Evolutionary conservation across 169 alveolate genomes (phyloP), one percentile per base, ranked within the genome.

Genomic region (Babesia bovis): DNA sequence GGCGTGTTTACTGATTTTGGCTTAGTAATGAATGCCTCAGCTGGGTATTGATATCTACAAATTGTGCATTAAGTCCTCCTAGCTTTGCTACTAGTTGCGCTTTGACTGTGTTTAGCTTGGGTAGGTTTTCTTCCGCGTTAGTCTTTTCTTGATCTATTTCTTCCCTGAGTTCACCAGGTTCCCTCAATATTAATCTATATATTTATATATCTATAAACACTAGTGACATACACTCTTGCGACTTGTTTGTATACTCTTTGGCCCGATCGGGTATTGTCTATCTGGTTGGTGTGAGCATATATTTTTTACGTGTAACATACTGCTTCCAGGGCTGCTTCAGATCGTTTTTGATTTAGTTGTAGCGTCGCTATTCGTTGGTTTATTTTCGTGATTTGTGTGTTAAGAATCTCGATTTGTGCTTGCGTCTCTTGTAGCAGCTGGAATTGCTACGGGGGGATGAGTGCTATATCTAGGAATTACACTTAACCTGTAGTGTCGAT

Each of bases 351-450:
- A 45, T 59, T 70, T 9, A 79, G 32, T 25, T 69, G 67, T 26
- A 58, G 75, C 17, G 47, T 42, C 3, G 66, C 25, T 6, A 79
- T 79, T 5, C 69, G 51, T 28, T 79, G 66, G 7, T 79, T 67
- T 4, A 79, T 69, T 53, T 69, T 79, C 33, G 32, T 52, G 1
- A 79, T 71, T 38, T 79, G 87, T 28, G 75, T 70, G 47, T 79
- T 79, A 17, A 79, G 69, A 32, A 69, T 52, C 71, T 79, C 87
- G 49, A 79, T 79, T 33, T 79, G 87, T 32, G 73, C 40, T 53
- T 79, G 87, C 6, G 83, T 79, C 53, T 79, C 87, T 38, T 70
- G 83, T 21, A 79, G 61, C 60, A 69, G 23, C 59, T 79, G 87
- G 60, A 79, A 79, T 25, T 79, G 87, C 87, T 79, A 49, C 49